A percentile compares a stretch with the other conserved stretches of the same genome.
phyloP scores from a whole-genome alignment of 441 rosid species.

The Aquilaria agallochum region DNA sequence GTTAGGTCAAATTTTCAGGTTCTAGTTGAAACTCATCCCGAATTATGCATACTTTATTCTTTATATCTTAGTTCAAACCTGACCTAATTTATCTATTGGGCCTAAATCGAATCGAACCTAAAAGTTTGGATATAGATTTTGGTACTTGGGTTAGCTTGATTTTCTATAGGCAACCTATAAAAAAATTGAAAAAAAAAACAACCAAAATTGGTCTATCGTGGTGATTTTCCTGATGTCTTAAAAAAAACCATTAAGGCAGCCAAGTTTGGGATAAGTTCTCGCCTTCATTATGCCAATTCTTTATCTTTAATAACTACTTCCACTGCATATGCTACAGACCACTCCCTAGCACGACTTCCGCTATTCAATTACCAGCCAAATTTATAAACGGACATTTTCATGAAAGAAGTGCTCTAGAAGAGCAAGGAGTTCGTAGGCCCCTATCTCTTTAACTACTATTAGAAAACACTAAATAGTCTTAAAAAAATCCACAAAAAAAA shows the following conservation, averaged over 20 bases:
- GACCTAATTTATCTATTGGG: no score
- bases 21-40: no score
- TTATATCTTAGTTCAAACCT: no score
- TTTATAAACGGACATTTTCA: conserved; percentile 63
- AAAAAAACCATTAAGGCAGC: conserved; percentile 29
- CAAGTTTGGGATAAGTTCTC: conserved; percentile 29
- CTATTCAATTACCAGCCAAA: conserved; percentile 53
- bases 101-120: no score
- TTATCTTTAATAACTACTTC: background rate
- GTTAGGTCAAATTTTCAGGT: no score
- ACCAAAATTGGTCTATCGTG: background rate
- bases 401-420: conserved; percentile 61
- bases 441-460: conserved; percentile 77
- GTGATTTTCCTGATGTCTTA: conserved; percentile 26
- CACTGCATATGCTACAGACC: conserved; percentile 7
- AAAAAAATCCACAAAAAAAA: no score
- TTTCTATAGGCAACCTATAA: no score
- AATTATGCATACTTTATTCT: no score
- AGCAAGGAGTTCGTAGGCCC: conserved; percentile 79
- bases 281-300: no score
- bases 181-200: background rate
- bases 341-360: conserved; percentile 52
- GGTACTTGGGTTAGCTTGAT: no score
- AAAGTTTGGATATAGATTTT: no score
- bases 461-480: conserved; percentile 56